These are phyloP conservation scores for Trypanosoma caninum DNA, from an alignment of 208 protist genomes.

Conservation along the genomic window DNA sequence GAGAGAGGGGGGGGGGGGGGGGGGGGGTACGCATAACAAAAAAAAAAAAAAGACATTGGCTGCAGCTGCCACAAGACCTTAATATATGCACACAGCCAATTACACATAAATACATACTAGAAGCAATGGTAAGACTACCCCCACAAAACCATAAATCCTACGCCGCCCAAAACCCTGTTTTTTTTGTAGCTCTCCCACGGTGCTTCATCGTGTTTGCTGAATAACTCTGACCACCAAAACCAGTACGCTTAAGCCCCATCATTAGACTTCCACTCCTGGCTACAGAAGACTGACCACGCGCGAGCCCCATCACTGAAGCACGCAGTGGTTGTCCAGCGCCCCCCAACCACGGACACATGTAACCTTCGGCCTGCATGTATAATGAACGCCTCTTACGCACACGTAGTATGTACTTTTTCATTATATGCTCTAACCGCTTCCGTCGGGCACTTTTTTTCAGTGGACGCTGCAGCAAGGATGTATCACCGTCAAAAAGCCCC, in stretches of 20 bases:
- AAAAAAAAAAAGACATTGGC: too few species aligned
- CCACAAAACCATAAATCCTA: constrained; percentile 15
- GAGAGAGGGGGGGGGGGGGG: too few species aligned
- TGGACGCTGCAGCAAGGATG: neutral
- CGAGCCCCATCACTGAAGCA: constrained; percentile 39
- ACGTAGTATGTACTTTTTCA: constrained; percentile 68
- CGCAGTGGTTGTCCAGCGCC: constrained; percentile 29
- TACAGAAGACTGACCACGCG: constrained; percentile 12
- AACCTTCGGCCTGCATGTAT: constrained; percentile 84
- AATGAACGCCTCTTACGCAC: constrained; percentile 71
- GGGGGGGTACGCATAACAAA: too few species aligned
- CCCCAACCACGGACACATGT: constrained; percentile 87
- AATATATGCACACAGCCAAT: too few species aligned
- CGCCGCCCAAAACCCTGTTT: constrained; percentile 81
- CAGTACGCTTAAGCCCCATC: constrained; percentile 59
- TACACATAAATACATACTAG: too few species aligned
- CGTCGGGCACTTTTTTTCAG: constrained; percentile 38
- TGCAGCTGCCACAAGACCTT: too few species aligned
- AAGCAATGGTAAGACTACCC: too few species aligned
- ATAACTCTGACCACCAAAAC: constrained; percentile 85
- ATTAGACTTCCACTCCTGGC: constrained; percentile 47
- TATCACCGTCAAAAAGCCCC: constrained; percentile 34
- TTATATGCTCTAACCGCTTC: constrained; percentile 41
- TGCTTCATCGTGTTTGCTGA: constrained; percentile 73
- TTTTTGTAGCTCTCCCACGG: constrained; percentile 72